Conservation (phyloP, 768 basidiomycete genomes). For the Lactarius trivialis region DNA sequence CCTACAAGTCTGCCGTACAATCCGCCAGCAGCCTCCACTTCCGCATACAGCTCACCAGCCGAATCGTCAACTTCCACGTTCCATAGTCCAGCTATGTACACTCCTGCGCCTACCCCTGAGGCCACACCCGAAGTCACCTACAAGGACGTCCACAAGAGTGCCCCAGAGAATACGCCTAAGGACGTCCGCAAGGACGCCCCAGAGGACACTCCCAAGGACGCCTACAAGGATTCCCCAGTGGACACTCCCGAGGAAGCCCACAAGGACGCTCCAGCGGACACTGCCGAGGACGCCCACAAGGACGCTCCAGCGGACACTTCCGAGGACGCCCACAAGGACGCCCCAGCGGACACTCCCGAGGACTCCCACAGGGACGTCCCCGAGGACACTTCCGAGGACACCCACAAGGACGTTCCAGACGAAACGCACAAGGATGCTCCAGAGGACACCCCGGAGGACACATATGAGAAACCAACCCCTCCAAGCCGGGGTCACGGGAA, state of each 20-base stretch:
- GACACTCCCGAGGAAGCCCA: neutral
- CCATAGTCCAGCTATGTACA: neutral
- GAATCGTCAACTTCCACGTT: neutral
- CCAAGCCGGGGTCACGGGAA: slow-evolving; percentile 15
- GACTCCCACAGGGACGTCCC: neutral
- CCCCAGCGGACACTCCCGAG: neutral
- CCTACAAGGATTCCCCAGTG: neutral
- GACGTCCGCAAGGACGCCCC: neutral
- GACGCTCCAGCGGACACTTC: neutral
- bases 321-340: neutral
- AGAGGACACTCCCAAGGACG: neutral
- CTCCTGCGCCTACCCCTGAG: neutral
- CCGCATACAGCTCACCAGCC: neutral
- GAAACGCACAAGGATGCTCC: neutral
- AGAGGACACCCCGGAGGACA: neutral
- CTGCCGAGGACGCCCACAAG: neutral
- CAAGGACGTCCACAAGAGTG: neutral
- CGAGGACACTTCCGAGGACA: neutral
- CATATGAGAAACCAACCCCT: neutral
- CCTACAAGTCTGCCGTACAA: neutral
- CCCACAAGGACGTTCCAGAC: neutral
- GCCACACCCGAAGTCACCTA: neutral
- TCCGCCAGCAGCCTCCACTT: neutral
- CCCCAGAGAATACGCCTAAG: neutral
- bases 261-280: neutral